phyloP scores from a whole-genome alignment of 352 stramenopile genomes.

The Phytophthora meadii region DNA sequence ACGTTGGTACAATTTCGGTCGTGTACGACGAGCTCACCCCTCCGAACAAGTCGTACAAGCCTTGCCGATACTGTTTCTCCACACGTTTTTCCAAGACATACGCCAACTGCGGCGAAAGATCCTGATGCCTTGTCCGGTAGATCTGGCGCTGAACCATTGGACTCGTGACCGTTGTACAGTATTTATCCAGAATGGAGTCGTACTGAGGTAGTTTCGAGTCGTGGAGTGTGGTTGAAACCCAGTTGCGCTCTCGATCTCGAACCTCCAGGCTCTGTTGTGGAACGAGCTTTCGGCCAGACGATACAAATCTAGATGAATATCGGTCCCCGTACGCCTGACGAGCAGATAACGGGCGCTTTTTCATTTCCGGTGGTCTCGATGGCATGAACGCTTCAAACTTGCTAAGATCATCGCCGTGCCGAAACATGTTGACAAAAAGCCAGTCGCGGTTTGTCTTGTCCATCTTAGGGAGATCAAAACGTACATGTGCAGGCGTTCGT shows the following conservation, averaged over 20 bases:
- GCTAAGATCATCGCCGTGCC: conserved; percentile 62
- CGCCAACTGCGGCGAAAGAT: conserved; percentile 75
- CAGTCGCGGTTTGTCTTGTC: conserved; percentile 79
- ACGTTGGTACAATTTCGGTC: conserved; percentile 35
- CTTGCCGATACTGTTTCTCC: conserved; percentile 57
- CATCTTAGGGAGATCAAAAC: conserved; percentile 55
- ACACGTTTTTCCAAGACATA: conserved; percentile 78
- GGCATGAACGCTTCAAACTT: conserved; percentile 77
- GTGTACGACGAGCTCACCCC: conserved; percentile 54
- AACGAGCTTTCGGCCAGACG: conserved; percentile 22
- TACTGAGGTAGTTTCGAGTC: conserved; percentile 69
- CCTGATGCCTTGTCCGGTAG: conserved; percentile 61
- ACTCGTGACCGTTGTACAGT: conserved; percentile 78
- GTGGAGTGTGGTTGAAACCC: conserved; percentile 52
- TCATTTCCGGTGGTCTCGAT: conserved; percentile 18
- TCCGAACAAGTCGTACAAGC: conserved; percentile 45
- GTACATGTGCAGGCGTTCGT: conserved; percentile 56
- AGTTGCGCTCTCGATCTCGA: conserved; percentile 58
- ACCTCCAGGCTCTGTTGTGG: conserved; percentile 21
- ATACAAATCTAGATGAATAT: conserved; percentile 6
- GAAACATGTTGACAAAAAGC: conserved; percentile 86
- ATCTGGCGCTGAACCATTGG: conserved; percentile 79
- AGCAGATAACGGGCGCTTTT: conserved; percentile 31
- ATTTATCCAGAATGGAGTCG: conserved; percentile 84
- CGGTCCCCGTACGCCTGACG: conserved; percentile 23